Percentiles rank a stretch among this genome's conserved stretches.
Evolutionary conservation across 2,329 filamentous ascomycete genomes (phyloP).

Genomic region (Epichloe bromicola): DNA sequence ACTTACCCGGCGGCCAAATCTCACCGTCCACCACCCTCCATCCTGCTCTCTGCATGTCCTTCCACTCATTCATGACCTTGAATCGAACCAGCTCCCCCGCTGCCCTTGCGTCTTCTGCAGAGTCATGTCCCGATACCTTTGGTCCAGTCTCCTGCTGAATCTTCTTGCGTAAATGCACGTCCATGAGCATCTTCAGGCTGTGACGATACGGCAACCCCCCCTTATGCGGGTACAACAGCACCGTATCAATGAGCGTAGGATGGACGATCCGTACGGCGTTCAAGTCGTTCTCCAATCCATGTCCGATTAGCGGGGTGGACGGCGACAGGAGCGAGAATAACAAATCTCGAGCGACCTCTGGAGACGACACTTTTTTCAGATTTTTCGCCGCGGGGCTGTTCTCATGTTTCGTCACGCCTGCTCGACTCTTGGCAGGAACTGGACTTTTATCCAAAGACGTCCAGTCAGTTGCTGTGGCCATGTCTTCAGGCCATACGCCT

Average conservation of each 20-base stretch:
- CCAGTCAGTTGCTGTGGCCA: conserved; percentile 53
- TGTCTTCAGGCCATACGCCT: conserved; percentile 69
- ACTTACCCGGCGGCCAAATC: conserved; percentile 26
- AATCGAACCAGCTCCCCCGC: conserved; percentile 75
- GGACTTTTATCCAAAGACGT: conserved; percentile 9
- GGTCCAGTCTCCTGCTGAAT: conserved; percentile 59
- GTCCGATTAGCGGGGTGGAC: conserved; percentile 73
- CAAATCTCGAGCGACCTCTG: conserved; percentile 58
- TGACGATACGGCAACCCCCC: conserved; percentile 62
- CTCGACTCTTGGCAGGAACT: background rate
- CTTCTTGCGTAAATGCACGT: conserved; percentile 53
- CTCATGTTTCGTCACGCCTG: conserved; percentile 12
- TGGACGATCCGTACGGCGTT: conserved; percentile 78
- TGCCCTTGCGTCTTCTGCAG: conserved; percentile 77
- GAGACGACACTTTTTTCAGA: conserved; percentile 64
- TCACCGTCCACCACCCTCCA: conserved; percentile 48
- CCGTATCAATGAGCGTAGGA: conserved; percentile 72
- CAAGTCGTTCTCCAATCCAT: conserved; percentile 91
- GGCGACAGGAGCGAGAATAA: conserved; percentile 66
- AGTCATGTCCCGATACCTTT: conserved; percentile 63
- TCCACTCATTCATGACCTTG: conserved; percentile 60
- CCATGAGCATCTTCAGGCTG: conserved; percentile 63
- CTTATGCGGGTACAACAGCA: conserved; percentile 69
- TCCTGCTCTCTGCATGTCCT: conserved; percentile 47
- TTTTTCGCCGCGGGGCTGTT: conserved; percentile 14